Percentiles rank a stretch among this genome's conserved stretches.
These are phyloP conservation scores for Diplodia scrobiculata DNA, from an alignment of 2,329 filamentous ascomycete genomes.

Conservation along the genomic window DNA sequence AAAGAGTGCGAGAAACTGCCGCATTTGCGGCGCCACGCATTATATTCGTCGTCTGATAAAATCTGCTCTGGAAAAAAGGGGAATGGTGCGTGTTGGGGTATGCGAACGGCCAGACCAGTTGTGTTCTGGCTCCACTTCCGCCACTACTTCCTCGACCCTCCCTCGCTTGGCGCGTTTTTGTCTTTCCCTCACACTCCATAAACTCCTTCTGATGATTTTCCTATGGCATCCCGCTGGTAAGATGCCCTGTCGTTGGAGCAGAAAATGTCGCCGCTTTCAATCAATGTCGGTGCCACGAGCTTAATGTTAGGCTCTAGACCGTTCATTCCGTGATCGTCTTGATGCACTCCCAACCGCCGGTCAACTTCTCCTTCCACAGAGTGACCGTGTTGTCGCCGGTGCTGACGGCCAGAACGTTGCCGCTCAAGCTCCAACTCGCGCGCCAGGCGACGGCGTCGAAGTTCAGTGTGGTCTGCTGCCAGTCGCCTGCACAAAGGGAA, in stretches of 20 bases:
- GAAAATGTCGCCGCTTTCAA: background rate
- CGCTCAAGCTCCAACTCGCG: conserved; percentile 96
- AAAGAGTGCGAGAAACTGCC: background rate
- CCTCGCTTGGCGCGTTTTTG: background rate
- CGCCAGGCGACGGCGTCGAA: conserved; percentile 93
- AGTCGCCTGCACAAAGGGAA: conserved; percentile 57
- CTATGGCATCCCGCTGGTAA: background rate
- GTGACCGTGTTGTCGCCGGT: conserved; percentile 96
- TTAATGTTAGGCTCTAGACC: background rate
- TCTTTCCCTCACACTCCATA: conserved; percentile 7
- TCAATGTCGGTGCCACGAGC: conserved; percentile 10
- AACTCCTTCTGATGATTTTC: background rate
- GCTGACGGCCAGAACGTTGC: conserved; percentile 92
- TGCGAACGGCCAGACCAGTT: conserved; percentile 7
- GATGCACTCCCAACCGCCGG: conserved; percentile 94
- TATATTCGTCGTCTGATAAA: conserved; percentile 1
- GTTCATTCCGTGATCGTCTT: conserved; percentile 87
- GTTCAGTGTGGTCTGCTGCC: conserved; percentile 80
- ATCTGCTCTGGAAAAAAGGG: conserved; percentile 1
- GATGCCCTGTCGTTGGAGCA: conserved; percentile 8
- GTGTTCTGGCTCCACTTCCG: conserved; percentile 2
- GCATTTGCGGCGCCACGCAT: conserved; percentile 3
- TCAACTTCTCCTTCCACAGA: conserved; percentile 97
- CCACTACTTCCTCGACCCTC: background rate
- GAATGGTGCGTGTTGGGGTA: conserved; percentile 14